phyloP scores from a whole-genome alignment of 768 basidiomycete genomes.

The Russula sp. region DNA sequence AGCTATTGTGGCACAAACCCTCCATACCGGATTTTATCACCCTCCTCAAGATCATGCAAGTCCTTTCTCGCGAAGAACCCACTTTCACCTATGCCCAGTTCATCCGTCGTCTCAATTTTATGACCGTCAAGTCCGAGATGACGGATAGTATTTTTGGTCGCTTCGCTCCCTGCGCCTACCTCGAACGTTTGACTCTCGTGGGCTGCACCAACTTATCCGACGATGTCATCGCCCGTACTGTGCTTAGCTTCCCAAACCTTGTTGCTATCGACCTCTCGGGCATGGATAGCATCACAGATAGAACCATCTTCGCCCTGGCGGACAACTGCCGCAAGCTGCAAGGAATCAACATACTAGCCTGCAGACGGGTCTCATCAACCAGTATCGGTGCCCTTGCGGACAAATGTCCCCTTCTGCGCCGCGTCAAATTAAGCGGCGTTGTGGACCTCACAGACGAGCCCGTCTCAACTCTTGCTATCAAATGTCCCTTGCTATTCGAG shows the following conservation, averaged over 20 bases:
- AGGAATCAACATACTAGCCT: conserved; percentile 86
- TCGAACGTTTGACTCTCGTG: conserved; percentile 86
- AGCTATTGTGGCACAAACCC: conserved; percentile 93
- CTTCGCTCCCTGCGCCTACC: conserved; percentile 65
- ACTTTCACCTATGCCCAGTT: conserved; percentile 86
- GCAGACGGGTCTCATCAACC: conserved; percentile 70
- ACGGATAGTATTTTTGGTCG: conserved; percentile 67
- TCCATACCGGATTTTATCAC: conserved; percentile 61
- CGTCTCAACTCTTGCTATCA: conserved; percentile 67
- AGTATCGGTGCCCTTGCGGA: conserved; percentile 72
- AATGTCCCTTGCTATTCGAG: conserved; percentile 84
- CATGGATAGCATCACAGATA: conserved; percentile 62
- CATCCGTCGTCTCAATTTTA: conserved; percentile 87
- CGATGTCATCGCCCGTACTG: conserved; percentile 53
- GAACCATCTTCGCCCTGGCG: conserved; percentile 66
- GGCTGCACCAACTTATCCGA: conserved; percentile 67
- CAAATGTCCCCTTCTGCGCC: conserved; percentile 69
- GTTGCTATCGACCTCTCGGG: conserved; percentile 82
- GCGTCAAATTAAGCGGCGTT: conserved; percentile 84
- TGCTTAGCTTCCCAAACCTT: conserved; percentile 65
- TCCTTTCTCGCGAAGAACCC: conserved; percentile 57
- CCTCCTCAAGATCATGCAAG: conserved; percentile 69
- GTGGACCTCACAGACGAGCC: conserved; percentile 69
- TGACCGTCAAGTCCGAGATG: conserved; percentile 60
- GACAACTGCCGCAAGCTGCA: conserved; percentile 67